These are phyloP conservation scores for Penicillium sp. DNA, from an alignment of 2,329 filamentous ascomycete genomes.

Conservation along the genomic window DNA sequence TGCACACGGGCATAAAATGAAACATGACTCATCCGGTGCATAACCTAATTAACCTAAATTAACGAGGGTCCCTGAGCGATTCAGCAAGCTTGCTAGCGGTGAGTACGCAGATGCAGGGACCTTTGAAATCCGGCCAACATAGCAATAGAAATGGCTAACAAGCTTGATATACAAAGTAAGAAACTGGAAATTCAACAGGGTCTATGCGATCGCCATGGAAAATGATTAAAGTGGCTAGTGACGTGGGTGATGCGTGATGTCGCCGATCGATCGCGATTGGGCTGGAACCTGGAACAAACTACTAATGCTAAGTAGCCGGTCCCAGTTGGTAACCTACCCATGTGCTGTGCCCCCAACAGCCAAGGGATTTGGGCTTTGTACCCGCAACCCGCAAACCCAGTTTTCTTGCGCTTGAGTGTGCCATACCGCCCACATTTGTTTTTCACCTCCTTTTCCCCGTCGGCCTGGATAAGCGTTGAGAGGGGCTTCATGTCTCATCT, in stretches of 20 bases:
- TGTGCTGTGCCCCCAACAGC: conserved; percentile 12
- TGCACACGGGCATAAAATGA: background rate
- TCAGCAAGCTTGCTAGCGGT: background rate
- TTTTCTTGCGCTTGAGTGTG: background rate
- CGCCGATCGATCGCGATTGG: conserved; percentile 14
- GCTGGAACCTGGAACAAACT: background rate
- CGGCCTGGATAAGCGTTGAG: background rate
- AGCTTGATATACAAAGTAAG: background rate
- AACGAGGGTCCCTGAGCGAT: background rate
- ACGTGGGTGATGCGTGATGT: conserved; percentile 5
- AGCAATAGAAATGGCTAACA: no score
- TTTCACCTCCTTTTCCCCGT: background rate
- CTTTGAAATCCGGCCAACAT: no score
- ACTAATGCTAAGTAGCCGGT: background rate
- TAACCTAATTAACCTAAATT: background rate
- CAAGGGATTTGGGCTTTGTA: conserved; percentile 5
- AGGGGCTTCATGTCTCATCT: background rate
- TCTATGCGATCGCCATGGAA: background rate
- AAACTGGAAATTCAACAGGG: background rate
- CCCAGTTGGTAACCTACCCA: background rate
- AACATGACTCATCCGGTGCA: background rate
- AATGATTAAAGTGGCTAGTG: background rate
- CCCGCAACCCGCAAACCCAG: conserved; percentile 7
- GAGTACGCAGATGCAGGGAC: background rate
- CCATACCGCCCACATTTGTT: conserved; percentile 5